Base-by-base conservation (phyloP, 805 yeast genomes). In the Candida easanensis region DNA sequence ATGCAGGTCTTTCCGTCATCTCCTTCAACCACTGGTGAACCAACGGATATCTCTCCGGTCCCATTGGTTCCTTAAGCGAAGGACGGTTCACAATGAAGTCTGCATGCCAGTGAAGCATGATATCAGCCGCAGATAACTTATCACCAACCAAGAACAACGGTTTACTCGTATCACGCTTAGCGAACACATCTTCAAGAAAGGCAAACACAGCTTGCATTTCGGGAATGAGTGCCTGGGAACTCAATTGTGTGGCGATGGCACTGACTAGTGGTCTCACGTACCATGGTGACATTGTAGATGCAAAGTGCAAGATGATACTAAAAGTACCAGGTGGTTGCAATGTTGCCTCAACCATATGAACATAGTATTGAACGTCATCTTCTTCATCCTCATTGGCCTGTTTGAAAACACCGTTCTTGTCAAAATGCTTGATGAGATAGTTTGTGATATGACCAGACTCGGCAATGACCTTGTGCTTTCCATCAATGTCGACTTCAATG, bases 41-140 rank as follows among this genome's bases (percentile, higher is more conserved):
- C n/a, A 26, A 13, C 5, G 30, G 30, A 13, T 26, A 26, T n/a
- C 14, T 26, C n/a, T 26, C 30, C 10, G n/a, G 6, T 9, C n/a
- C 14, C 5, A 9, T 13, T 5, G 30, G 5, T 6, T 13, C n/a
- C 30, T 26, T 26, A 26, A 26, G 10, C n/a, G 14, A 6, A n/a
- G 10, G 14, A n/a, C 14, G 14, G 10, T 8, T 9, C 6, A 13
- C 5, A 6, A 26, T 9, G n/a, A 26, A 26, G 5, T 13, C 30
- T 5, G 14, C 14, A n/a, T 26, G 30, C 30, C 30, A 26, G 8
- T 26, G 30, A 9, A 36, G 28, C 32, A 36, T 69, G 40, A 83
- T 70, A 50, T 78, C 82, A 11, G 81, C 83, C 4, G 63, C 81
- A n/a, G 77, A 65, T 17, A 77, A 57, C 45, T 66, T 65, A 26